phyloP scores from a whole-genome alignment of 192 early-diverging fungal species.

The Umbelopsis isabellina region DNA sequence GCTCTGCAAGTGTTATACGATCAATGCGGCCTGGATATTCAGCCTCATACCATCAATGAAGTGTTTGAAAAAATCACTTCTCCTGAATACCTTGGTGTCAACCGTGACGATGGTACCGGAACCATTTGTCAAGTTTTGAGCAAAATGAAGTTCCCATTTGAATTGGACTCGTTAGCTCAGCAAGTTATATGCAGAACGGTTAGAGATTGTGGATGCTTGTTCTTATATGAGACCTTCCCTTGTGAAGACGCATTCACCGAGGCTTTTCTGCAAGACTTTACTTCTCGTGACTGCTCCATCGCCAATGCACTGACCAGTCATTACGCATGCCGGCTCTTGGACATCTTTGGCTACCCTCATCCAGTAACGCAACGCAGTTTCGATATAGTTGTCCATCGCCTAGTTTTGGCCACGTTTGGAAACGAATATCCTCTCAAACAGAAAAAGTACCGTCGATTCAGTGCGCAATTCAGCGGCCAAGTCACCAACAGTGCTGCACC shows the following conservation, averaged over 20 bases:
- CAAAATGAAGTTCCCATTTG: neutral
- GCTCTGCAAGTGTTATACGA: neutral
- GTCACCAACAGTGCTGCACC: constrained; percentile 6
- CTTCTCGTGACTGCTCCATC: neutral
- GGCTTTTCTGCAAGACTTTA: constrained; percentile 1
- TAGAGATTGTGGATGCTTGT: constrained; percentile 1
- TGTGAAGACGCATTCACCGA: neutral
- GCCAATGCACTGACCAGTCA: neutral
- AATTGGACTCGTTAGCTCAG: neutral
- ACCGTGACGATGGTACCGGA: neutral
- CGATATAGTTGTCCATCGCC: constrained; percentile 5
- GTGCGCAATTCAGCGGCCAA: neutral
- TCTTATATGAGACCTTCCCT: neutral
- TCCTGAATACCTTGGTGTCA: constrained; percentile 5
- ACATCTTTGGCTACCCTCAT: neutral
- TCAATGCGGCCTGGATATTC: constrained; percentile 1
- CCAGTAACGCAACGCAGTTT: constrained; percentile 11
- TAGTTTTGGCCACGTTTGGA: constrained; percentile 12
- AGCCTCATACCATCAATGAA: neutral
- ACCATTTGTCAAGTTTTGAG: neutral
- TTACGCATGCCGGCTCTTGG: neutral
- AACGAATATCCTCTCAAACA: constrained; percentile 21
- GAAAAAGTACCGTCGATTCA: neutral
- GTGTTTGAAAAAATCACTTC: constrained; percentile 14
- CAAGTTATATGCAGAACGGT: neutral